Percentiles rank a stretch among this genome's conserved stretches.
These are phyloP conservation scores for Exophiala xenobiotica DNA, from an alignment of 2,329 filamentous ascomycete species.

Conservation along the genomic window DNA sequence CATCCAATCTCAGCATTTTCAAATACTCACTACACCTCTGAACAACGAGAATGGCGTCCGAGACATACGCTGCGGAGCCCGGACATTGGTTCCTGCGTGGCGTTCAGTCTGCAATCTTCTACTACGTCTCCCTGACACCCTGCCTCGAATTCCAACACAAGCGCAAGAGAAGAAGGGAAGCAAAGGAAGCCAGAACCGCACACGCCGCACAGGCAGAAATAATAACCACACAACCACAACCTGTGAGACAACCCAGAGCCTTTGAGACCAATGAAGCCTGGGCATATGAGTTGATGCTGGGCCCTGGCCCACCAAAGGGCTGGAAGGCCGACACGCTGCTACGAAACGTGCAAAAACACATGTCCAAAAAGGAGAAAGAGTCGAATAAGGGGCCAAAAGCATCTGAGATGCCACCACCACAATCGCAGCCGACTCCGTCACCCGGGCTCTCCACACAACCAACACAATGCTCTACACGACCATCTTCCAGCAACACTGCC, in stretches of 20 bases:
- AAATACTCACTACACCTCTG: no score
- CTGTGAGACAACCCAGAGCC: slow-evolving; percentile 73
- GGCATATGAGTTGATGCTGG: slow-evolving; percentile 80
- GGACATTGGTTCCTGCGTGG: slow-evolving; percentile 48
- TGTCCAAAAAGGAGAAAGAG: slow-evolving; percentile 54
- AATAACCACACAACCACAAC: slow-evolving; percentile 64
- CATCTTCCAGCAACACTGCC: not conserved
- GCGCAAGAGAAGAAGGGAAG: slow-evolving; percentile 68
- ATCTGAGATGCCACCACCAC: slow-evolving; percentile 3
- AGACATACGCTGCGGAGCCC: slow-evolving; percentile 19
- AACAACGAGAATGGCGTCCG: slow-evolving; percentile 13
- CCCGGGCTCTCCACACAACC: slow-evolving; percentile 4
- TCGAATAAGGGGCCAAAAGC: not conserved
- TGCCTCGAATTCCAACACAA: slow-evolving; percentile 71
- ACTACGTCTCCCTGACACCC: slow-evolving; percentile 50
- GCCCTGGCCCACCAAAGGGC: slow-evolving; percentile 63
- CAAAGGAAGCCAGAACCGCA: slow-evolving; percentile 68
- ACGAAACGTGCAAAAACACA: slow-evolving; percentile 41
- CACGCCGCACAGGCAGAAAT: slow-evolving; percentile 62
- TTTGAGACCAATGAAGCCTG: slow-evolving; percentile 88
- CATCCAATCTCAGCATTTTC: not conserved
- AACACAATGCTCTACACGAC: slow-evolving; percentile 4
- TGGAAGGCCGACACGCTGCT: slow-evolving; percentile 27
- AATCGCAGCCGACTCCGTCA: slow-evolving; percentile 6
- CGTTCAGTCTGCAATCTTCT: slow-evolving; percentile 51